Evolutionary conservation across 2,329 filamentous ascomycete species (phyloP), one percentile per base, ranked within the genome.

Genomic region (Penicillium crustosum): DNA sequence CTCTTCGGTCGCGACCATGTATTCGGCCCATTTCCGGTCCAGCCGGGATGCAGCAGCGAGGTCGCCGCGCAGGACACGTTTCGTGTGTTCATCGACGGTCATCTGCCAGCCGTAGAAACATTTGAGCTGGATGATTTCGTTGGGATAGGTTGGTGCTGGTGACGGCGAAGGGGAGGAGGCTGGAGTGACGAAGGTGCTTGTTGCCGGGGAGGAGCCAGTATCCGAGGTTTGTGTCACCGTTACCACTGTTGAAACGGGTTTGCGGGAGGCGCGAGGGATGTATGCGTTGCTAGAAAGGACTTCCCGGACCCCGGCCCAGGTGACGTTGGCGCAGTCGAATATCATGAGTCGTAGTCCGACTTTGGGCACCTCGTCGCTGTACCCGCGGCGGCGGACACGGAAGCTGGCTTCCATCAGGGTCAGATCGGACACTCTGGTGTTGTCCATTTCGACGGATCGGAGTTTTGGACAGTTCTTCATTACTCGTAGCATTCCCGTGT

Each of bases 91-190:
- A 65, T 97, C 89, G 5, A 97, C 92, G 0, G 92, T 97, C 77
- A 91, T 90, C 76, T 97, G 93, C 85, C 91, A 97, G 42, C 89
- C 91, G 73, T 96, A 96, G 78, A 93, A 97, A 75, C 92, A 96
- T 75, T 96, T 97, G 43, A 97, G 82, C 6, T 86, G 82, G 59
- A 97, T 91, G 57, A 95, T 85, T 70, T 96, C 88, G 1, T 86
- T 84, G 0, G 91, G 90, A 66, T 88, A 93, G 0, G 63, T 57
- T 10, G 70, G 63, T 6, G 66, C 58, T 1, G 70, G 63, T 1
- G 70, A 59, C 0, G 70, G 62, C 1, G 70, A 63, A 4, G 66
- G 66, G 0, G 68, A 66, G 27, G 66, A 62, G 15, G 56, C 47
- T 6, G 68, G 63, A 2, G 63, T 61, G 53, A 66, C 49, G 38